Conservation (phyloP, 2,329 filamentous ascomycete species). For the Fusarium decemcellulare region DNA sequence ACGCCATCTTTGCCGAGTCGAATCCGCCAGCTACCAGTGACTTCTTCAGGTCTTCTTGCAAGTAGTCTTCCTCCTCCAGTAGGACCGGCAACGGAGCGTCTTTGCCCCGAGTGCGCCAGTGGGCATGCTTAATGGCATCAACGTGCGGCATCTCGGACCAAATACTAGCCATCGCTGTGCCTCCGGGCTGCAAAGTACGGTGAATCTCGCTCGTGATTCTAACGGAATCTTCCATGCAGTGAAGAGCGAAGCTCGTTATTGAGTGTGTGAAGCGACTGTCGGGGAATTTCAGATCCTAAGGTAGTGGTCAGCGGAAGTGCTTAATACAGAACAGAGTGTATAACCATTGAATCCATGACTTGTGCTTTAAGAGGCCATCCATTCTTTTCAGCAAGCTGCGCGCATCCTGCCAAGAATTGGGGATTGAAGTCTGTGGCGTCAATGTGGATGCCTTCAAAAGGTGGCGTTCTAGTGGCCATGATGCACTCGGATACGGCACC, state of each 20-base stretch:
- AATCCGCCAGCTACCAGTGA: not conserved
- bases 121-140: not conserved
- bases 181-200: not conserved
- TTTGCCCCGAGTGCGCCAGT: not conserved
- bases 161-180: not conserved
- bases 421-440: constrained; percentile 1
- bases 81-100: not conserved
- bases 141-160: not conserved
- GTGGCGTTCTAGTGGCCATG: not conserved
- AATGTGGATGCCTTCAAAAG: not conserved
- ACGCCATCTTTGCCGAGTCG: not conserved
- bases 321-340: fast-evolving
- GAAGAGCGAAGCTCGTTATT: constrained; percentile 10
- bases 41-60: not conserved
- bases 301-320: fast-evolving
- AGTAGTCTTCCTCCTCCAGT: not conserved
- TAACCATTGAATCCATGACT: constrained; percentile 6
- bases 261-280: constrained; percentile 5
- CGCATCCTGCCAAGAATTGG: not conserved
- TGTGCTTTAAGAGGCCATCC: not conserved
- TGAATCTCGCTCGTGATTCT: not conserved
- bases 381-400: not conserved
- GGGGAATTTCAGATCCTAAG: not conserved
- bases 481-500: not conserved
- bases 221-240: not conserved